A percentile compares a stretch with the other conserved stretches of the same genome.
Evolutionary conservation across 306 rosid species (phyloP).

Genomic region (Sesbania bispinosa): DNA sequence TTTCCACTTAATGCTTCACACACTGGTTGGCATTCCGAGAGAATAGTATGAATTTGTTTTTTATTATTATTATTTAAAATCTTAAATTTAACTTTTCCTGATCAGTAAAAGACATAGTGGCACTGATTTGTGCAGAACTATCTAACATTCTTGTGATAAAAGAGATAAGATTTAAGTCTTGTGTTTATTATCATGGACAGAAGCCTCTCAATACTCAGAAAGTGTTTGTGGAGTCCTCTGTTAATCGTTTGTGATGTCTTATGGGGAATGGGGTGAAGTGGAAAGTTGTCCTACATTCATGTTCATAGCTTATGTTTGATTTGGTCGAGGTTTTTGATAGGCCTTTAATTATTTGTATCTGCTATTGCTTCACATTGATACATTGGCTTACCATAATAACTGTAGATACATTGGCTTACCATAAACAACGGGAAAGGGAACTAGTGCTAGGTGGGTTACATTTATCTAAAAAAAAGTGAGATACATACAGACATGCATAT

Average conservation of each 20-base stretch:
- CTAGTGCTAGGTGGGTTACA: neutral
- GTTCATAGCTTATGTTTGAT: neutral
- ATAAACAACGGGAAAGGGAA: constrained; percentile 6
- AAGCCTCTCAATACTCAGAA: neutral
- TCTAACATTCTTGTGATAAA: neutral
- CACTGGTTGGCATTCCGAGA: neutral
- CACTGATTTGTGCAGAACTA: neutral
- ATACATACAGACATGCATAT: neutral
- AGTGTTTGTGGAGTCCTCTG: neutral
- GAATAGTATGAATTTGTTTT: neutral
- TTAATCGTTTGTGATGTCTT: neutral
- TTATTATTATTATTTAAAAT: too few relatives aligned
- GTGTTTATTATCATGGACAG: neutral
- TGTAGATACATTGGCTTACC: constrained; percentile 18
- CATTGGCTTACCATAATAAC: constrained; percentile 14
- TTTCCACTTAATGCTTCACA: neutral
- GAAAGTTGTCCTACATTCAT: neutral
- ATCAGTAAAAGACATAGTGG: neutral
- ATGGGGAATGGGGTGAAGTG: neutral
- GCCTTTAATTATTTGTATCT: neutral
- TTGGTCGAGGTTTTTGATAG: neutral
- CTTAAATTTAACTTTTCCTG: neutral
- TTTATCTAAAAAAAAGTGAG: neutral
- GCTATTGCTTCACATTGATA: neutral
- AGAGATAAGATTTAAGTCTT: neutral